Evolutionary conservation across 768 basidiomycete genomes (phyloP).

Genomic region (Amanita rubescens): DNA sequence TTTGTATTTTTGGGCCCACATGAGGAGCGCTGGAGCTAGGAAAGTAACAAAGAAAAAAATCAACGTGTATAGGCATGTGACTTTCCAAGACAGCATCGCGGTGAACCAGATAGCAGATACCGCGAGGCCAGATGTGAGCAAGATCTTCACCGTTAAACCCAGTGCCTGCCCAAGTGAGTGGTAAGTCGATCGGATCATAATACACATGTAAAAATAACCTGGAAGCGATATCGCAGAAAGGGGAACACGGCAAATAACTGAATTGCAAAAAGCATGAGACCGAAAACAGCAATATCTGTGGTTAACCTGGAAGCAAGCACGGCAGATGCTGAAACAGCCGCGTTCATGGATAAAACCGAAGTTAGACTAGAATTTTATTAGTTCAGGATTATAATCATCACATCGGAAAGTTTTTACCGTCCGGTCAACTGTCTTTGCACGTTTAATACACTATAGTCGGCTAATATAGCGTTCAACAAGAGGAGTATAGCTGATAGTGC

Average conservation of each 20-base stretch:
- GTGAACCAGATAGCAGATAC: slow-evolving; percentile 45
- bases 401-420: slow-evolving; percentile 35
- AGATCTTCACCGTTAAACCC: slow-evolving; percentile 36
- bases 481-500: slow-evolving; percentile 85
- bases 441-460: slow-evolving; percentile 64
- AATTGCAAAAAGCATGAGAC: slow-evolving; percentile 79
- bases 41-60: slow-evolving; percentile 56
- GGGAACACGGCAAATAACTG: slow-evolving; percentile 83
- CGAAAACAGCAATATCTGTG: slow-evolving; percentile 82
- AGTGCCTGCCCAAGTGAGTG: slow-evolving; percentile 31
- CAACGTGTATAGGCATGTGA: slow-evolving; percentile 44
- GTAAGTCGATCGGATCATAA: slow-evolving; percentile 10
- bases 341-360: slow-evolving; percentile 83
- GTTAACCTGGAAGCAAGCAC: slow-evolving; percentile 87
- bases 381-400: background rate
- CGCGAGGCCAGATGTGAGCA: slow-evolving; percentile 47
- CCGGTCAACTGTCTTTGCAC: slow-evolving; percentile 42
- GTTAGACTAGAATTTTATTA: slow-evolving; percentile 45
- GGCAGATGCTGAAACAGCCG: slow-evolving; percentile 86
- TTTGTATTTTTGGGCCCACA: slow-evolving; percentile 87
- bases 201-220: slow-evolving; percentile 32
- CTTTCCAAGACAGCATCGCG: slow-evolving; percentile 43
- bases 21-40: slow-evolving; percentile 61
- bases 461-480: slow-evolving; percentile 71
- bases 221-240: slow-evolving; percentile 63